Conservation (phyloP, 371 early-diverging fungal species). For the Rhizopus sp. region DNA sequence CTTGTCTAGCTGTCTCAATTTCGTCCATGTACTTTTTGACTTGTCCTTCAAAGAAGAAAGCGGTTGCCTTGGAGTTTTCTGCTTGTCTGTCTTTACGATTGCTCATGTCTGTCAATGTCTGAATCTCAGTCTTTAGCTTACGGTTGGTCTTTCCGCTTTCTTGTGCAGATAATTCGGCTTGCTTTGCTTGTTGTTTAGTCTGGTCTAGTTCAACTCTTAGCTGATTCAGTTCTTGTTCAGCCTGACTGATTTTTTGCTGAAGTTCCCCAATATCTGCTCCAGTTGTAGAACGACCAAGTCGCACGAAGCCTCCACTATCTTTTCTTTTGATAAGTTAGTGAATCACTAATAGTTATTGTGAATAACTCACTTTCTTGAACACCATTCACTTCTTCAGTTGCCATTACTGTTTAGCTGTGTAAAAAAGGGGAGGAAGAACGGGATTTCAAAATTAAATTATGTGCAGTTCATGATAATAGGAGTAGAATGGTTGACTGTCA, state of each 20-base stretch:
- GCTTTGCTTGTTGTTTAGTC: constrained; percentile 50
- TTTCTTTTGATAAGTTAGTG: not conserved
- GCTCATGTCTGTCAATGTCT: constrained; percentile 53
- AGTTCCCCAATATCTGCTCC: constrained; percentile 54
- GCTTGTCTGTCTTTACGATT: constrained; percentile 56
- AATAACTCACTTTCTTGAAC: too few species aligned
- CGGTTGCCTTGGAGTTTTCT: constrained; percentile 54
- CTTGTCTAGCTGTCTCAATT: constrained; percentile 48
- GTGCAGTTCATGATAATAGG: too few species aligned
- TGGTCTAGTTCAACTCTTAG: constrained; percentile 42
- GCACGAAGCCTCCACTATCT: constrained; percentile 9
- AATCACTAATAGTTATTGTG: too few species aligned
- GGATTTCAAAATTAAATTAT: too few species aligned
- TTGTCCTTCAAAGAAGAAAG: constrained; percentile 56
- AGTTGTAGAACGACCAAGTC: constrained; percentile 32
- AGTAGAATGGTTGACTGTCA: too few species aligned
- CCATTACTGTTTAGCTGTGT: too few species aligned
- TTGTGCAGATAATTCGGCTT: constrained; percentile 46
- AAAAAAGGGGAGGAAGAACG: too few species aligned
- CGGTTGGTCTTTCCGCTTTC: constrained; percentile 54
- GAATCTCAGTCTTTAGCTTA: constrained; percentile 50
- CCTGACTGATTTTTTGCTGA: constrained; percentile 48
- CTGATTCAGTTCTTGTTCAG: constrained; percentile 41
- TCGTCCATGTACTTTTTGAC: constrained; percentile 56
- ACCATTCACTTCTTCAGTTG: too few species aligned